Evolutionary conservation across 1,139 yeast genomes (phyloP), one percentile per base, ranked within the genome.

Genomic region (Martiniozyma asiatica): DNA sequence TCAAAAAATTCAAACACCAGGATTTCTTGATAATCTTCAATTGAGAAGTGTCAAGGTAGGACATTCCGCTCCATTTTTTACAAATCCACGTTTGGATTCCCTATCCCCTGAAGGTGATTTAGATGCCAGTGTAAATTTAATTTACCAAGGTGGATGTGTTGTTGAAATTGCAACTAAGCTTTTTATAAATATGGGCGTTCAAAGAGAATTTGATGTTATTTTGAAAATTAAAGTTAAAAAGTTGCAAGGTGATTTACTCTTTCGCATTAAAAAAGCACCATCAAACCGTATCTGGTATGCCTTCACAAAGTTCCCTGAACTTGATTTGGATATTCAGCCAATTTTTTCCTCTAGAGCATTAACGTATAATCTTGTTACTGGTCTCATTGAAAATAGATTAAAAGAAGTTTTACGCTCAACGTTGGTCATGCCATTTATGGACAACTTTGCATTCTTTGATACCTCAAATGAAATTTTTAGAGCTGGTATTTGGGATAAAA

Each of bases 281-380:
- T 75, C 94, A 4, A 76, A 74, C 36, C 65, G 97, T 43, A 47
- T 89, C 1, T 89, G 98, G 98, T 89, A 84, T 48, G 72, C 84
- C 2, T 89, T 85, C 52, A 84, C 76, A 41, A 55, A 65, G 6
- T 84, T 78, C 64, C 98, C 98, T 0, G 61, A 65, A 11, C 56
- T 87, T 52, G 76, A 73, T 36, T 53, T 89, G 39, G 73, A 67
- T 22, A 75, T 85, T 30, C 96, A 85, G 49, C 98, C 98, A 0
- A 69, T 84, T 10, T 82, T 89, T 14, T 80, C 94, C 41, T 73
- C 93, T 4, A 65, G 93, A 35, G 84, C 81, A 40, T 61, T 89
- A 41, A 73, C 80, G 4, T 84, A 80, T 45, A 70, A 72, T 23
- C 66, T 87, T 50, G 68, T 89, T 27, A 85, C 94, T 2, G 78